Evolutionary conservation across 441 rosid genomes (phyloP), one percentile per base, ranked within the genome.

Genomic region (Adansonia gregorii): DNA sequence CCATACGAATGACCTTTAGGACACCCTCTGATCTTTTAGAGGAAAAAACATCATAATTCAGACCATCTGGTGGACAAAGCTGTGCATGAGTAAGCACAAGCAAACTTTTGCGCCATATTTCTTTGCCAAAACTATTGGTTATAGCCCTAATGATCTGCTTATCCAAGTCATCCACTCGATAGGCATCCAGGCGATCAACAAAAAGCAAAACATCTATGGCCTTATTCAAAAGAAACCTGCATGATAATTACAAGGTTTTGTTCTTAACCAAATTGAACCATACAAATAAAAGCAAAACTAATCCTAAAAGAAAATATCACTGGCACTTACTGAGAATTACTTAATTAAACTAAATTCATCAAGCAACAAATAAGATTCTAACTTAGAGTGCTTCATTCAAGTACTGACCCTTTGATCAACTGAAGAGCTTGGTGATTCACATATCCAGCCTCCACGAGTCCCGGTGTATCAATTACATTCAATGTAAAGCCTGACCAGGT

Each of bases 111-210:
- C 78, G 78, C 98, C 98, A 94, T 69, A 94, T 91, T 78, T 88
- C 90, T 85, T 87, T 92, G 51, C 98, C 98, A 88, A 94, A 94
- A 82, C 89, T 89, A 63, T 89, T 88, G 2, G 91, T 84, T 78
- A 94, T 90, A 17, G 97, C 94, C 76, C 76, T 80, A 75, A 94
- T 82, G 59, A 94, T 91, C 86, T 94, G 97, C 85, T 75, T 94
- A 81, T 94, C 98, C 84, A 94, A 81, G 83, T 92, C 97, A 88
- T 95, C 99, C 46, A 95, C 98, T 90, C 99, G 89, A 85, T 95
- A 94, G 43, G 95, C 91, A 79, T 95, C 99, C 86, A 95, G 82
- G 64, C 97, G 95, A 76, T 92, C 98, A 82, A 94, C 94, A 74
- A 87, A 94, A 78, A 95, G 92, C 84, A 95, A 83, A 60, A 91